Conservation (phyloP, 169 alveolate species). For the Theileria equi region DNA sequence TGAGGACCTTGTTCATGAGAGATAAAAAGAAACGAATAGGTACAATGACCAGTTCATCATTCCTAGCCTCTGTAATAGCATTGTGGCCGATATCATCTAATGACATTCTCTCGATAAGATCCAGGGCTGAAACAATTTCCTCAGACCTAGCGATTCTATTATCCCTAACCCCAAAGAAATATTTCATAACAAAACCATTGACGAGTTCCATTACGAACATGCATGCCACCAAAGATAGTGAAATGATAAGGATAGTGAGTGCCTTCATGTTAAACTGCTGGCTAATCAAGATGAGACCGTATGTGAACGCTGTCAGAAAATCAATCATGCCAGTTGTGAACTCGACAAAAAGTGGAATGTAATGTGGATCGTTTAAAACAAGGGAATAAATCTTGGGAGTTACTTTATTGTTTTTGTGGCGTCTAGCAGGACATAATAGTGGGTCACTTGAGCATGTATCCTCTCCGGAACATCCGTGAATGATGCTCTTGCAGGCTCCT, state of each 20-base stretch:
- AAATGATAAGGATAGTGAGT: background rate
- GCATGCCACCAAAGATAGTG: background rate
- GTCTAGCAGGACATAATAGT: slow-evolving; percentile 27
- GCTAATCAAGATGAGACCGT: slow-evolving; percentile 6
- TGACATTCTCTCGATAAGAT: slow-evolving; percentile 3
- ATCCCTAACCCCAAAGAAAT: slow-evolving; percentile 20
- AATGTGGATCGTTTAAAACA: slow-evolving; percentile 1
- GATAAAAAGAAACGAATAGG: slow-evolving; percentile 5
- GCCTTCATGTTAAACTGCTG: background rate
- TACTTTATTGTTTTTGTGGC: slow-evolving; percentile 27
- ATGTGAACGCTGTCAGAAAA: slow-evolving; percentile 4
- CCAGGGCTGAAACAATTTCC: slow-evolving; percentile 17
- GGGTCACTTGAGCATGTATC: slow-evolving; percentile 7
- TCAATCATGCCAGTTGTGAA: background rate
- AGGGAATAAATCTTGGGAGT: slow-evolving; percentile 20
- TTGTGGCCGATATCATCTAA: slow-evolving; percentile 24
- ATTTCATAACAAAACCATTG: background rate
- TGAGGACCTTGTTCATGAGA: slow-evolving; percentile 16
- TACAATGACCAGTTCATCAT: slow-evolving; percentile 36
- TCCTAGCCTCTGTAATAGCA: background rate
- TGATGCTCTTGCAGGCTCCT: background rate
- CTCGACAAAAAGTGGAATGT: background rate
- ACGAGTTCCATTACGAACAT: slow-evolving; percentile 7
- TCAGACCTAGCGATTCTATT: slow-evolving; percentile 2
- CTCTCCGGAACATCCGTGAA: background rate